Evolutionary conservation across 176 grass and related monocot genomes (phyloP).

Genomic region (Eleusine indica): DNA sequence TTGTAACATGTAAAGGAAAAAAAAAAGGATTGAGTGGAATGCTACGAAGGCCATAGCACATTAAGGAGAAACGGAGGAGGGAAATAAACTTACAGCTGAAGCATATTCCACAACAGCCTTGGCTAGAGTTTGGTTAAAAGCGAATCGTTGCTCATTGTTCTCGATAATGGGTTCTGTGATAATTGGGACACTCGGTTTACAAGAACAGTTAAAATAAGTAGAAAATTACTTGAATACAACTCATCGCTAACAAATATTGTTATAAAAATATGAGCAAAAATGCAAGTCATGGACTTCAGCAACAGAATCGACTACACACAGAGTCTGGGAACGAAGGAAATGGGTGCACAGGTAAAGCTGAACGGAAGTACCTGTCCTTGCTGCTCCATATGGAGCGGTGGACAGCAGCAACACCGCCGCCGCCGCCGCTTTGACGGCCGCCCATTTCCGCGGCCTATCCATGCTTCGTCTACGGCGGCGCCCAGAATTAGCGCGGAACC

Average conservation of each 20-base stretch:
- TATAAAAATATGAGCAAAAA: neutral
- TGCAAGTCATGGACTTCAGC: neutral
- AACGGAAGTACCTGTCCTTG: slow-evolving; percentile 27
- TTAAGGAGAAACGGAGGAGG: neutral
- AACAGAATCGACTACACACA: neutral
- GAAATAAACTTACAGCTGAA: slow-evolving; percentile 78
- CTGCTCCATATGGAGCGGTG: neutral
- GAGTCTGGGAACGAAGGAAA: neutral
- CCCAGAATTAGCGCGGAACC: neutral
- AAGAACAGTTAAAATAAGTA: neutral
- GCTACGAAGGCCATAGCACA: neutral
- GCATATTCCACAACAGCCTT: slow-evolving; percentile 85
- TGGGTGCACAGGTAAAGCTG: neutral
- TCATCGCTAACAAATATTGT: neutral
- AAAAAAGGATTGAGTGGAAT: neutral
- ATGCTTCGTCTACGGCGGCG: neutral
- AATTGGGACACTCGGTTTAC: slow-evolving; percentile 36
- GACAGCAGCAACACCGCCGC: slow-evolving; percentile 34
- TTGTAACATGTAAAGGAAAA: neutral
- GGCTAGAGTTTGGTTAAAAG: slow-evolving; percentile 81
- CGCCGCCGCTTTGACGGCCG: neutral
- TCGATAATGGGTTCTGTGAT: slow-evolving; percentile 56
- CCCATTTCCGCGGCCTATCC: neutral
- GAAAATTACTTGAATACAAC: neutral
- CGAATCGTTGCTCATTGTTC: slow-evolving; percentile 37